Conservation (phyloP, 352 stramenopile species). For the Aphanomyces euteiches region DNA sequence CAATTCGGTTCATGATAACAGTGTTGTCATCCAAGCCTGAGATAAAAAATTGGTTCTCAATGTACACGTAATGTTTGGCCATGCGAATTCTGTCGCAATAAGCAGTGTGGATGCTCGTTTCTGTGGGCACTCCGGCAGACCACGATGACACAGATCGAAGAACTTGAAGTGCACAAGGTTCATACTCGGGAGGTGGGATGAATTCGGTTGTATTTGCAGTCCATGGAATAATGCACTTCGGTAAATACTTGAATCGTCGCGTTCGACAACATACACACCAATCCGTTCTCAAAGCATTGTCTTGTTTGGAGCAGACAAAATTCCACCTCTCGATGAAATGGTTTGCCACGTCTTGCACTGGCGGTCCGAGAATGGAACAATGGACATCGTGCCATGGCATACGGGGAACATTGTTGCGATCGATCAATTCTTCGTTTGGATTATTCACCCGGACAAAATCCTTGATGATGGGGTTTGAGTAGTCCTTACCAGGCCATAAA, state of each 20-base stretch:
- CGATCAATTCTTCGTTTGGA: constrained; percentile 79
- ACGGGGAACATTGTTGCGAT: constrained; percentile 65
- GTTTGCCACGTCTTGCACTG: constrained; percentile 80
- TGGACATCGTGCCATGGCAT: constrained; percentile 90
- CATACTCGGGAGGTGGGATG: constrained; percentile 20
- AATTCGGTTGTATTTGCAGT: constrained; percentile 30
- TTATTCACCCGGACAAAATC: constrained; percentile 85
- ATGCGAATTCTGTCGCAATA: constrained; percentile 82
- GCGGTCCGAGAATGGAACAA: constrained; percentile 71
- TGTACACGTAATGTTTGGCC: constrained; percentile 85
- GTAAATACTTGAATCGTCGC: constrained; percentile 75
- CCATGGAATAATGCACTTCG: constrained; percentile 83
- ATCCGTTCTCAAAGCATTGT: constrained; percentile 78
- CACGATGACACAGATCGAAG: constrained; percentile 82
- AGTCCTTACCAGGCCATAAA: constrained; percentile 80
- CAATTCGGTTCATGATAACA: constrained; percentile 75
- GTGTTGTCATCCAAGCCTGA: constrained; percentile 72
- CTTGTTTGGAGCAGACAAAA: constrained; percentile 84
- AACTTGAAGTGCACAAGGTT: constrained; percentile 77
- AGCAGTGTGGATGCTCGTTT: constrained; percentile 76
- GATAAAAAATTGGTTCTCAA: constrained; percentile 93
- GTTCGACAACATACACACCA: constrained; percentile 86
- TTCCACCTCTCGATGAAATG: constrained; percentile 93
- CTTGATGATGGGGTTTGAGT: constrained; percentile 88
- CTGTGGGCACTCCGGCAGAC: constrained; percentile 76